Conservation (phyloP, 1,284 basidiomycete genomes). For the Apiotrichum porosum region DNA sequence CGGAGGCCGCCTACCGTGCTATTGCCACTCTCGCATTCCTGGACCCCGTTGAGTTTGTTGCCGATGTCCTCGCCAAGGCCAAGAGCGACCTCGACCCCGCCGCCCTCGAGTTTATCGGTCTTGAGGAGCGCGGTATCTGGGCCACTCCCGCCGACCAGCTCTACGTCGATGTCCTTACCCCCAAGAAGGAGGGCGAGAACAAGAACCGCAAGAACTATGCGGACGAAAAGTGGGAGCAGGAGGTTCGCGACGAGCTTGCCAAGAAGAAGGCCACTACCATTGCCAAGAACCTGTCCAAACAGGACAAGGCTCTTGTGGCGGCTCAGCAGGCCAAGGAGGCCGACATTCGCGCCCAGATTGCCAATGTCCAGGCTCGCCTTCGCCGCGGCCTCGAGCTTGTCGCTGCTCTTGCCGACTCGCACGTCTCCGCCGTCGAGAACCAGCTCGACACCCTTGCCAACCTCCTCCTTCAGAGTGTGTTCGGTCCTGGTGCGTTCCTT, state of each 20-base stretch:
- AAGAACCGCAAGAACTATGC: constrained; percentile 81
- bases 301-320: constrained; percentile 71
- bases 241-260: constrained; percentile 76
- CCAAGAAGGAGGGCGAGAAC: constrained; percentile 56
- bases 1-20: constrained; percentile 64
- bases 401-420: constrained; percentile 59
- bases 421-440: constrained; percentile 57
- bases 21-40: constrained; percentile 74
- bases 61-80: constrained; percentile 64
- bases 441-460: constrained; percentile 59
- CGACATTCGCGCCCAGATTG: constrained; percentile 60
- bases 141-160: constrained; percentile 70
- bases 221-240: constrained; percentile 87
- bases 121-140: constrained; percentile 77
- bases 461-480: constrained; percentile 62
- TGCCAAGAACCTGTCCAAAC: constrained; percentile 62
- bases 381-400: constrained; percentile 66
- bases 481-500: constrained; percentile 59
- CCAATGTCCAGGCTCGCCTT: constrained; percentile 55
- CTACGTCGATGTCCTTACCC: constrained; percentile 69
- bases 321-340: constrained; percentile 76
- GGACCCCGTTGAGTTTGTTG: constrained; percentile 62
- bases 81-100: constrained; percentile 59
- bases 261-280: constrained; percentile 59
- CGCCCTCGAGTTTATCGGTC: constrained; percentile 60